Evolutionary conservation across 352 stramenopile genomes (phyloP), one percentile per base, ranked within the genome.

Genomic region (Elongisporangium anandrum): DNA sequence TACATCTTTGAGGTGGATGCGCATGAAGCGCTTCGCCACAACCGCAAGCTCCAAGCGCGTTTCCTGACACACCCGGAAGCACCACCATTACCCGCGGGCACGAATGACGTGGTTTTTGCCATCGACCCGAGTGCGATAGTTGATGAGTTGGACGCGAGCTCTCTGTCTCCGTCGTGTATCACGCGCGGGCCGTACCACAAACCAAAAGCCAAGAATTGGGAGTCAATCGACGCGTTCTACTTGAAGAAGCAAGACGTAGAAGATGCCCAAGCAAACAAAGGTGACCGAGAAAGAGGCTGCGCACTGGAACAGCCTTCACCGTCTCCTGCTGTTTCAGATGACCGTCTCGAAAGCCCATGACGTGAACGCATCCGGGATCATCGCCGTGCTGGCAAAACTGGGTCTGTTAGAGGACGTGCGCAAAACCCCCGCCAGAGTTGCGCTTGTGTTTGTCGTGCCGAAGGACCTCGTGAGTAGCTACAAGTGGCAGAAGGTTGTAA

Each of bases 351-450:
- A 34, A 34, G 7, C 55, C 16, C 55, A 60, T 39, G 22, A 45
- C 3, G 55, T 60, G 7, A 52, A 60, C 20, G 55, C 55, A 17
- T 54, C 10, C 7, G 22, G 21, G 55, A 60, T 60, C n/a, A 60
- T 60, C 8, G 16, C 2, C 16, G 55, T 54, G 20, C 55, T 60
- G 45, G 16, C 39, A 19, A 49, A 39, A 22, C 45, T 60, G 10
- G 55, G 41, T 2, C 55, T 60, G 21, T 48, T 60, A 9, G 55
- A 60, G 24, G 15, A 2, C 6, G 55, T 60, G 22, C 52, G 52
- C 22, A 52, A 34, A 2, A 7, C 41, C 45, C 55, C 55, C 13
- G 17, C 34, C 12, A 22, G 56, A 54, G 45, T 60, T 3, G 24
- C 45, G 19, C 12, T 54, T 10, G 56, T 60, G 24, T 54, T 60